Evolutionary conservation across 2,329 filamentous ascomycete genomes (phyloP), one percentile per base, ranked within the genome.

Genomic region (Aspergillus tubingensis): DNA sequence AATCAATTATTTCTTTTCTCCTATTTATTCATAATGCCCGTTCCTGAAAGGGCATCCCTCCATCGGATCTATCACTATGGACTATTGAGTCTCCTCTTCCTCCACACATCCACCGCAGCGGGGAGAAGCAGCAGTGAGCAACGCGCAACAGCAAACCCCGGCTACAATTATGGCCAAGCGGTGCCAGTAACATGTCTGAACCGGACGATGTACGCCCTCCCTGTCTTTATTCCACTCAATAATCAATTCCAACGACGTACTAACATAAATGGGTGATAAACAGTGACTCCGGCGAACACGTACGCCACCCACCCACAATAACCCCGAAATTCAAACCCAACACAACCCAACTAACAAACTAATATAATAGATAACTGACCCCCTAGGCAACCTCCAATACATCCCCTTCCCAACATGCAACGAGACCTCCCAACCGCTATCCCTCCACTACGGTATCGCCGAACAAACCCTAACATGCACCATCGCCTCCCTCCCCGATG

Each of bases 371-470:
- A 88, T 97, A 72, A 89, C 91, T 72, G 88, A 96, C 74, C 83
- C 84, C 38, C 83, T 88, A 65, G 89, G 95, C 72, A 89, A 96
- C 75, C 86, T 97, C 59, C 85, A 96, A 83, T 98, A 95, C 83
- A 88, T 95, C 48, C 92, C 94, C 41, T 98, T 98, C 77, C 91
- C 91, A 23, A 83, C 84, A 36, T 98, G 95, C 85, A 91, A 92
- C 77, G 95, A 98, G 78, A 98, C 95, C 11, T 83, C 83, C 47
- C 84, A 86, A 53, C 89, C 93, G 0, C 87, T 99, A 69, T 88
- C 95, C 70, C 88, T 99, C 74, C 85, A 86, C 75, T 98, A 96
- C 80, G 93, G 93, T 74, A 79, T 90, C 67, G 76, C 77, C 48
- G 75, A 79, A 75, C 32, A 36, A 11, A 92, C 96, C 50, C 78